Percentiles rank a stretch among this genome's conserved stretches.
Conservation (phyloP, 78 protist genomes). For the Speleostelium caveatum region DNA sequence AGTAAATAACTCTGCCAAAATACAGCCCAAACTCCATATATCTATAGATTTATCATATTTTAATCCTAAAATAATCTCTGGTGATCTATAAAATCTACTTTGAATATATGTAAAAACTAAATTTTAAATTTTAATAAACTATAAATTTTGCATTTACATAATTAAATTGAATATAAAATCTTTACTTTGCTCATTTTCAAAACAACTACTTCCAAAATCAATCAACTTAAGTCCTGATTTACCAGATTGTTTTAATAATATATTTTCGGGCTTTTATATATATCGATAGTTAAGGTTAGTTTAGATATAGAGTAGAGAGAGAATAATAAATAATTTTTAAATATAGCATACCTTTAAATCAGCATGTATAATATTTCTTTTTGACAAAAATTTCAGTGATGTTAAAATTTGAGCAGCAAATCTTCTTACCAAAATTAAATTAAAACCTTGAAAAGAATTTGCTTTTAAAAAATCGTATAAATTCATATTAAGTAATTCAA, state of each 20-base stretch:
- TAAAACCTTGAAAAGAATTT: constrained; percentile 89
- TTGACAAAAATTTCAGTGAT: constrained; percentile 83
- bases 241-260: constrained; percentile 90
- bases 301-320: no score
- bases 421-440: constrained; percentile 86
- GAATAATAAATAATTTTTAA: no score
- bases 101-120: constrained; percentile 93
- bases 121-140: not conserved
- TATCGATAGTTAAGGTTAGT: no score
- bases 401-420: constrained; percentile 92
- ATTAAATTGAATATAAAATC: not conserved
- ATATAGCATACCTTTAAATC: no score
- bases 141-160: no score
- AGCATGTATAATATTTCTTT: constrained; percentile 95
- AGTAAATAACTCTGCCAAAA: constrained; percentile 95
- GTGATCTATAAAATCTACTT: constrained; percentile 95
- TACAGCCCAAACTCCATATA: constrained; percentile 99
- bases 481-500: constrained; percentile 89
- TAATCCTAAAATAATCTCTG: constrained; percentile 95
- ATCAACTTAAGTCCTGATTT: constrained; percentile 85
- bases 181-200: constrained; percentile 89
- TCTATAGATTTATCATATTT: constrained; percentile 96
- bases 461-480: constrained; percentile 91
- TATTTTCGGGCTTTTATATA: constrained; percentile 98
- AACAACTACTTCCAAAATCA: constrained; percentile 96